Conservation (phyloP, 306 rosid genomes). For the Fragaria nilgerrensis region DNA sequence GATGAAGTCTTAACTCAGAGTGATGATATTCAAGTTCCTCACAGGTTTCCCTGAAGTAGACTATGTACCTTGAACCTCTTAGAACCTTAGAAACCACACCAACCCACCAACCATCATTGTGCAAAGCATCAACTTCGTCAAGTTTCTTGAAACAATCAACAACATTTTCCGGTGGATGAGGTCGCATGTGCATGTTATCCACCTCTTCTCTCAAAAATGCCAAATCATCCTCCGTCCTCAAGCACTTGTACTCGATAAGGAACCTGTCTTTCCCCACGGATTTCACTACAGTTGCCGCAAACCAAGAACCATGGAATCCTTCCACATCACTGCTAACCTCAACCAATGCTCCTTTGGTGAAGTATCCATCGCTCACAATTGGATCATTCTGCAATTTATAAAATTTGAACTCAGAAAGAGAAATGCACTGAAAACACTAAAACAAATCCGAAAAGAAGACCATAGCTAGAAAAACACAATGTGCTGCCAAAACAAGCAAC, state of each 20-base stretch:
- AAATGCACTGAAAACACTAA: not conserved
- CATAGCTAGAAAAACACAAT: not conserved
- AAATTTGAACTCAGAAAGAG: not conserved
- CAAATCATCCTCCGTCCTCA: conserved; percentile 36
- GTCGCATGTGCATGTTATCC: conserved; percentile 31
- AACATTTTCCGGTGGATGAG: conserved; percentile 23
- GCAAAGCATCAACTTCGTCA: conserved; percentile 38
- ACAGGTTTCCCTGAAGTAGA: conserved; percentile 25
- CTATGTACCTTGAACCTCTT: conserved; percentile 22
- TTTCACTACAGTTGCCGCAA: conserved; percentile 28
- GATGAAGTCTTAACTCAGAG: conserved; percentile 41
- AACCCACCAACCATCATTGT: conserved; percentile 50
- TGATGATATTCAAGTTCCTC: conserved; percentile 34
- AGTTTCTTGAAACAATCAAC: conserved; percentile 23
- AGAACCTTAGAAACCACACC: conserved; percentile 36
- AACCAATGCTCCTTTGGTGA: conserved; percentile 28
- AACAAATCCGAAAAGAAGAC: not conserved
- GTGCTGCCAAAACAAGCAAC: not conserved
- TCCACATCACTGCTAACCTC: conserved; percentile 47
- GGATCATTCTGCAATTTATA: conserved; percentile 10
- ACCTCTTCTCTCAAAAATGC: conserved; percentile 39
- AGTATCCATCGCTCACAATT: conserved; percentile 1
- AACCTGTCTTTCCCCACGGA: conserved; percentile 24
- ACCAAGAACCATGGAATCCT: conserved; percentile 50
- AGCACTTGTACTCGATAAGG: conserved; percentile 35